Evolutionary conservation across 2,329 filamentous ascomycete genomes (phyloP).

Genomic region (Botrytis paeoniae): DNA sequence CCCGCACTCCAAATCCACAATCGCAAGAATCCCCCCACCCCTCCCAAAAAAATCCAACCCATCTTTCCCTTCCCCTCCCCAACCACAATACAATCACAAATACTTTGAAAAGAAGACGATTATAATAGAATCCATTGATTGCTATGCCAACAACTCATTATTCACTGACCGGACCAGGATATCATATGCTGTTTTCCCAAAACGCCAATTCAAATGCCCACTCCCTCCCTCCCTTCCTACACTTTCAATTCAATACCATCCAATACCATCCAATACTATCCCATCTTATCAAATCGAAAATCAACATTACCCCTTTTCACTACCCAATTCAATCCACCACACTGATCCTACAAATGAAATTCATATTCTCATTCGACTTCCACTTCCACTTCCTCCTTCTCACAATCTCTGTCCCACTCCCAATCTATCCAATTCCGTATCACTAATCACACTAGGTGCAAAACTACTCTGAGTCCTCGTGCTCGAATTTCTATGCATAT

Average conservation of each 20-base stretch:
- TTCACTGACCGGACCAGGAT: slow-evolving; percentile 26
- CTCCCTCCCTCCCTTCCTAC: slow-evolving; percentile 30
- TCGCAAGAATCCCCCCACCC: no score
- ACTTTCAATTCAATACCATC: slow-evolving; percentile 33
- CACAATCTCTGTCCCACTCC: slow-evolving; percentile 24
- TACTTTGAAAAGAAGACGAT: not conserved
- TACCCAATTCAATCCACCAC: slow-evolving; percentile 15
- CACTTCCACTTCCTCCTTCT: not conserved
- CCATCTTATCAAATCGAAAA: slow-evolving; percentile 35
- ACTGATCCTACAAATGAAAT: not conserved
- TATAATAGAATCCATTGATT: not conserved
- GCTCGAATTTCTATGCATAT: slow-evolving; percentile 24
- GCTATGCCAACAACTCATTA: not conserved
- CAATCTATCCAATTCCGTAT: slow-evolving; percentile 30
- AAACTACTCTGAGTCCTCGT: slow-evolving; percentile 27
- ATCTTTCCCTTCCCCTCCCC: no score
- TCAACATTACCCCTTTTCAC: slow-evolving; percentile 29
- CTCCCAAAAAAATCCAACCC: no score
- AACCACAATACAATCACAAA: not conserved
- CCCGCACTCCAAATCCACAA: no score
- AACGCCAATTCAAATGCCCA: slow-evolving; percentile 43
- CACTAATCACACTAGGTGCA: slow-evolving; percentile 28
- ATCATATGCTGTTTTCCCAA: slow-evolving; percentile 40
- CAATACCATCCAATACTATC: slow-evolving; percentile 31
- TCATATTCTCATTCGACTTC: slow-evolving; percentile 5